Conservation (phyloP, 768 basidiomycete species). For the Xerocomellus chrysenteron region DNA sequence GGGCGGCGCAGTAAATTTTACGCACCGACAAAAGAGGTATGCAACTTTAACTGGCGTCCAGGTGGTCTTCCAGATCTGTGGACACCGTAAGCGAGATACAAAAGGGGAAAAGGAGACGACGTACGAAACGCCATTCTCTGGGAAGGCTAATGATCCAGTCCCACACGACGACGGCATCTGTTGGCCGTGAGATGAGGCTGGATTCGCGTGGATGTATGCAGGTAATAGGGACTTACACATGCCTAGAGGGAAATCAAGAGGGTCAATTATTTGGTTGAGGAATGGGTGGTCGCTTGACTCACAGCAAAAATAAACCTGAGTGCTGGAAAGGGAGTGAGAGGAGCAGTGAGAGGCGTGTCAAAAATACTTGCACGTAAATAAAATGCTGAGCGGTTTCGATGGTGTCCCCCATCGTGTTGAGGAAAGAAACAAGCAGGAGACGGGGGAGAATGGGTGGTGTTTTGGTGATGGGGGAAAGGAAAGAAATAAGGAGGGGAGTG, state of each 20-base stretch:
- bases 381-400: slow-evolving; percentile 66
- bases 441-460: slow-evolving; percentile 4
- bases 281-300: slow-evolving; percentile 36
- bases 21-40: slow-evolving; percentile 81
- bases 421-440: slow-evolving; percentile 18
- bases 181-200: background rate
- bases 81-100: background rate
- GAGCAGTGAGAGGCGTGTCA: background rate
- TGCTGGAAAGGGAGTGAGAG: slow-evolving; percentile 31
- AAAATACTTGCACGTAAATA: slow-evolving; percentile 60
- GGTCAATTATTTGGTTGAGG: slow-evolving; percentile 26
- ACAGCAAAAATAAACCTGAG: slow-evolving; percentile 86
- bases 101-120: slow-evolving; percentile 17
- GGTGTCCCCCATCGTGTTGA: slow-evolving; percentile 41
- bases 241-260: slow-evolving; percentile 43
- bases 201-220: slow-evolving; percentile 18
- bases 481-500: slow-evolving; percentile 28
- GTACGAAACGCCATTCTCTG: slow-evolving; percentile 75
- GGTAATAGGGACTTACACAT: slow-evolving; percentile 55
- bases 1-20: slow-evolving; percentile 23
- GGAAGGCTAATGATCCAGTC: slow-evolving; percentile 81
- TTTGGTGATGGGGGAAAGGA: slow-evolving; percentile 16
- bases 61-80: slow-evolving; percentile 75
- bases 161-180: slow-evolving; percentile 82
- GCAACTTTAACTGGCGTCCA: slow-evolving; percentile 85